phyloP scores from a whole-genome alignment of 345 rosid species.

The Leavenworthia alabamica region DNA sequence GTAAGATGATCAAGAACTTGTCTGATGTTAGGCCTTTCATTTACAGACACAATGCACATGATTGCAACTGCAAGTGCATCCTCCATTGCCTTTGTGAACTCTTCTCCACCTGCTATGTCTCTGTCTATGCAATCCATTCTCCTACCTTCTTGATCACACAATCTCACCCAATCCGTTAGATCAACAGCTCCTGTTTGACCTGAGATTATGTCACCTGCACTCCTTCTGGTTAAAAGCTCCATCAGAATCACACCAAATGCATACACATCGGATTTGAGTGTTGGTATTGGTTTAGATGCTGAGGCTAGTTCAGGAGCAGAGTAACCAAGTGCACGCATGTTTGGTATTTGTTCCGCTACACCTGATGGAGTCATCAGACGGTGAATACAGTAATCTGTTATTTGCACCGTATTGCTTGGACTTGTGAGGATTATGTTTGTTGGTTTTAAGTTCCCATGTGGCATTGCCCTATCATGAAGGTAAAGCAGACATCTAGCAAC shows the following conservation, averaged over 20 bases:
- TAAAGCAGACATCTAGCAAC: conserved; percentile 63
- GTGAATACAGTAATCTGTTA: conserved; percentile 78
- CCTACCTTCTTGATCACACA: conserved; percentile 83
- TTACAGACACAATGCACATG: conserved; percentile 72
- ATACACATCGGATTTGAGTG: conserved; percentile 75
- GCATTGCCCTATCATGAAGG: conserved; percentile 75
- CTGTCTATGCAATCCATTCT: conserved; percentile 88
- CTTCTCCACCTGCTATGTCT: conserved; percentile 82
- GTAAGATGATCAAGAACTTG: conserved; percentile 62
- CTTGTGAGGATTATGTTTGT: conserved; percentile 66
- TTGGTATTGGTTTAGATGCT: conserved; percentile 60
- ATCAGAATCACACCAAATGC: conserved; percentile 82
- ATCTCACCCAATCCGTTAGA: conserved; percentile 77
- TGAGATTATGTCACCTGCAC: conserved; percentile 90
- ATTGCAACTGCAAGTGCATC: conserved; percentile 75
- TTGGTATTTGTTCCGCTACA: conserved; percentile 75
- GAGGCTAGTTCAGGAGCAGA: conserved; percentile 75
- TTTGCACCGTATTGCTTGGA: conserved; percentile 40
- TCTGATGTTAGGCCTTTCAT: conserved; percentile 93
- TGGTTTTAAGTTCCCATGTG: conserved; percentile 89
- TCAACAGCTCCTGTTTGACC: conserved; percentile 95
- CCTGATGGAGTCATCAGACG: conserved; percentile 84
- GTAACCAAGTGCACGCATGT: conserved; percentile 90
- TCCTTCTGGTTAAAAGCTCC: conserved; percentile 83
- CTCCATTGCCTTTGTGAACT: conserved; percentile 72